Evolutionary conservation across 768 basidiomycete genomes (phyloP), one percentile per base, ranked within the genome.

Genomic region (Rubroboletus satanas): DNA sequence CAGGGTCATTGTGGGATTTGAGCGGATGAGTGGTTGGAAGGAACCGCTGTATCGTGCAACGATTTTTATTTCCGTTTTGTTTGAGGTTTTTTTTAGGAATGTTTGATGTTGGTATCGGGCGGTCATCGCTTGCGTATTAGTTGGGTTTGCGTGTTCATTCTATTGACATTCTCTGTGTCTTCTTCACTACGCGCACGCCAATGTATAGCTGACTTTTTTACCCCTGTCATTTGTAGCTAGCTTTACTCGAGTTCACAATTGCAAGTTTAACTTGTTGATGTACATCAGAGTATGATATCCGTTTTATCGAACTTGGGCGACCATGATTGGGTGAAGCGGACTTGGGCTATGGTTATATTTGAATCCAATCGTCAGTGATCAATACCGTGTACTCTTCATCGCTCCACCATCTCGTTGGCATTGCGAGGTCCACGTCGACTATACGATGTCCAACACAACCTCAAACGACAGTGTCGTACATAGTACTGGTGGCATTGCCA

Each of bases 151-250:
- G 45, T 62, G 35, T 49, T 38, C 12, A 45, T 45, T 14, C 3
- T 44, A 29, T 17, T 35, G 12, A 18, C 11, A 9, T 33, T 33
- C 5, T 18, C 11, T 3, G 17, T 32, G 33, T 45, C 31, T 14
- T 21, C 11, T n/a, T 39, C 18, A 28, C 18, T 9, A 7, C 23
- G 21, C 7, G 8, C 10, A 4, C 14, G 18, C 46, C 28, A 23
- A 26, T 36, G 43, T 48, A 44, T 12, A 44, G 44, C 21, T 37
- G 36, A 41, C 11, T 42, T 28, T 39, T 29, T 42, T 10, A 1
- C 32, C n/a, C 11, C n/a, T 39, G 21, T 39, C 41, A 42, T 59
- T 33, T 49, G 46, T 59, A 49, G 41, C n/a, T n/a, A n/a, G 11
- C 28, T 21, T 26, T 37, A n/a, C 36, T 7, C 9, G 21, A 28